phyloP scores from a whole-genome alignment of 2,329 filamentous ascomycete genomes.

The Sarocladium strictum region DNA sequence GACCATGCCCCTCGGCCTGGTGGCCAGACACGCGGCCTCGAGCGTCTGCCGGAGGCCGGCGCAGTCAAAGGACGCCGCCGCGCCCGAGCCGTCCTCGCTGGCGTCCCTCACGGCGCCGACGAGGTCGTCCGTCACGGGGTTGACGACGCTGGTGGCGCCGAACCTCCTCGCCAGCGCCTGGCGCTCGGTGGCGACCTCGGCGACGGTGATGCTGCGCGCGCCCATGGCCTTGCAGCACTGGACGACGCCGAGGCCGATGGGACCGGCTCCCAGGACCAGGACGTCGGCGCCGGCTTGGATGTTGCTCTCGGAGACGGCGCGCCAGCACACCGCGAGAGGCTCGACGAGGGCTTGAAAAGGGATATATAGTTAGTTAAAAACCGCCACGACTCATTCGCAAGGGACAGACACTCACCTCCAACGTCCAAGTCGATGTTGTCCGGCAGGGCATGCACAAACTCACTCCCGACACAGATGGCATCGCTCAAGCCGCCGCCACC shows the following conservation, averaged over 20 bases:
- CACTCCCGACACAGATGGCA: constrained; percentile 40
- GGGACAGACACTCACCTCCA: constrained; percentile 18
- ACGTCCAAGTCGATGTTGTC: constrained; percentile 45
- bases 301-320: constrained; percentile 35
- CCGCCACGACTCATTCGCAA: too few relatives aligned
- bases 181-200: constrained; percentile 45
- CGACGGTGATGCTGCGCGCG: constrained; percentile 49
- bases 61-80: constrained; percentile 18
- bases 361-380: too few relatives aligned
- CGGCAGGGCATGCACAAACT: constrained; percentile 41
- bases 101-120: constrained; percentile 12
- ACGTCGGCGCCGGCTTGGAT: constrained; percentile 36
- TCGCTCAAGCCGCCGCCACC: constrained; percentile 50
- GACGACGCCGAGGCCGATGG: constrained; percentile 55
- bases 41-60: constrained; percentile 18
- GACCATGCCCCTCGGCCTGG: constrained; percentile 18
- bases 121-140: constrained; percentile 15
- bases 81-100: constrained; percentile 14
- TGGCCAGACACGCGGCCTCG: constrained; percentile 16
- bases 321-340: constrained; percentile 59
- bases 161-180: constrained; percentile 46
- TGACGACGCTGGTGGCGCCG: constrained; percentile 34
- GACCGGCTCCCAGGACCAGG: constrained; percentile 55
- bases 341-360: constrained; percentile 59
- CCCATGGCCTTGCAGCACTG: constrained; percentile 50